Evolutionary conservation across 1,284 basidiomycete genomes (phyloP).

Genomic region (Tylopilus sp.): DNA sequence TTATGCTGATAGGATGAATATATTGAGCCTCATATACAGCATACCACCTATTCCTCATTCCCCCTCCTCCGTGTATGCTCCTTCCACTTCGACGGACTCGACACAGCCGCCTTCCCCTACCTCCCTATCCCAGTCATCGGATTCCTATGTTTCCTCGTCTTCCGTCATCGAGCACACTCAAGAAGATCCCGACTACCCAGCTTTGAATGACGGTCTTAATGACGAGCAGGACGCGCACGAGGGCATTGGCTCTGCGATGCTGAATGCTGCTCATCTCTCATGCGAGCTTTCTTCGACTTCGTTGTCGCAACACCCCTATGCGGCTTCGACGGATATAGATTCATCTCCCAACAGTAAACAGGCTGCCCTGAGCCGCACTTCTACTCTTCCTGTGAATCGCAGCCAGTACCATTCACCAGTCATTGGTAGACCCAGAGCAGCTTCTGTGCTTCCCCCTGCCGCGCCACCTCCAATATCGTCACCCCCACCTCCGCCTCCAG

Average conservation of each 20-base stretch:
- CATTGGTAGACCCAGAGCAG: constrained; percentile 44
- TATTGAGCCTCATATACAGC: constrained; percentile 78
- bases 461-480: constrained; percentile 59
- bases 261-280: constrained; percentile 42
- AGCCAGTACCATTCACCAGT: constrained; percentile 28
- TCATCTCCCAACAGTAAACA: constrained; percentile 16
- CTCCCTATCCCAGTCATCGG: constrained; percentile 51
- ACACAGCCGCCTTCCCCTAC: constrained; percentile 47
- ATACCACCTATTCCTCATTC: constrained; percentile 69
- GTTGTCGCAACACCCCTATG: constrained; percentile 40
- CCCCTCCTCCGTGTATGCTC: constrained; percentile 48
- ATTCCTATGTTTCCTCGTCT: constrained; percentile 40
- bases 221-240: constrained; percentile 42
- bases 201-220: constrained; percentile 27
- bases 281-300: constrained; percentile 29
- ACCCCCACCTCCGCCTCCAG: constrained; percentile 56
- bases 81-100: constrained; percentile 49
- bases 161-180: constrained; percentile 36
- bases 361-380: constrained; percentile 26
- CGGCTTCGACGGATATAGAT: constrained; percentile 36
- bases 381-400: constrained; percentile 28
- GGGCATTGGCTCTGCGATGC: constrained; percentile 45
- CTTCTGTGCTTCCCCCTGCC: constrained; percentile 59
- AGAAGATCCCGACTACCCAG: constrained; percentile 31
- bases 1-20: constrained; percentile 84